Conservation (phyloP, 208 protist species). For the Leishmania lainsoni region DNA sequence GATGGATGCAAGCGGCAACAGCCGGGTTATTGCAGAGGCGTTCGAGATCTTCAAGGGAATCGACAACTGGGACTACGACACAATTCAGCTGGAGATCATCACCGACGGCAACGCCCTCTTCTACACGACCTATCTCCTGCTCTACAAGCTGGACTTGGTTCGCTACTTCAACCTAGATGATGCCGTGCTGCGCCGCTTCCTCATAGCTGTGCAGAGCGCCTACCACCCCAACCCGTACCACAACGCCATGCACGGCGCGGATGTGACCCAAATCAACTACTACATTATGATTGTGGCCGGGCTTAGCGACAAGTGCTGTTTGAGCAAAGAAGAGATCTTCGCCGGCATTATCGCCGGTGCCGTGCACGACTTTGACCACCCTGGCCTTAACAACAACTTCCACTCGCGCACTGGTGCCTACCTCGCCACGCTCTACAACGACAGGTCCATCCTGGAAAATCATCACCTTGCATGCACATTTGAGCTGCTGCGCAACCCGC, state of each 20-base stretch:
- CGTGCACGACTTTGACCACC: slow-evolving; percentile 97
- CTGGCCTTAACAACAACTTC: slow-evolving; percentile 97
- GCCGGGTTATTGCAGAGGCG: slow-evolving; percentile 61
- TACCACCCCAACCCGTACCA: slow-evolving; percentile 94
- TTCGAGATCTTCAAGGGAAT: slow-evolving; percentile 87
- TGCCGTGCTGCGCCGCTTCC: slow-evolving; percentile 78
- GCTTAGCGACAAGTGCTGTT: slow-evolving; percentile 60
- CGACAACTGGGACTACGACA: slow-evolving; percentile 90
- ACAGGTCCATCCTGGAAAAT: slow-evolving; percentile 94
- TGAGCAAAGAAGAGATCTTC: slow-evolving; percentile 92
- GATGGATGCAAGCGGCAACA: slow-evolving; percentile 51
- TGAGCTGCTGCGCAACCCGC: slow-evolving; percentile 75
- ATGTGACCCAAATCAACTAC: slow-evolving; percentile 94
- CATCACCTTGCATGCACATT: slow-evolving; percentile 92
- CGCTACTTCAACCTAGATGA: slow-evolving; percentile 86
- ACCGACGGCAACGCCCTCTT: slow-evolving; percentile 91
- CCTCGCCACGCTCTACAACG: slow-evolving; percentile 94
- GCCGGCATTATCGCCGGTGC: slow-evolving; percentile 86
- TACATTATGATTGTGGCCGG: slow-evolving; percentile 91
- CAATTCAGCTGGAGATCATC: slow-evolving; percentile 85
- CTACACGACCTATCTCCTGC: slow-evolving; percentile 78
- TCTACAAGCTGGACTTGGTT: slow-evolving; percentile 91
- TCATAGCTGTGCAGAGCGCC: slow-evolving; percentile 80
- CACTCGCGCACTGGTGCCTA: slow-evolving; percentile 91
- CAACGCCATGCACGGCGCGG: slow-evolving; percentile 92